phyloP scores from a whole-genome alignment of 1,139 yeast species.

The Kodamaea ohmeri region DNA sequence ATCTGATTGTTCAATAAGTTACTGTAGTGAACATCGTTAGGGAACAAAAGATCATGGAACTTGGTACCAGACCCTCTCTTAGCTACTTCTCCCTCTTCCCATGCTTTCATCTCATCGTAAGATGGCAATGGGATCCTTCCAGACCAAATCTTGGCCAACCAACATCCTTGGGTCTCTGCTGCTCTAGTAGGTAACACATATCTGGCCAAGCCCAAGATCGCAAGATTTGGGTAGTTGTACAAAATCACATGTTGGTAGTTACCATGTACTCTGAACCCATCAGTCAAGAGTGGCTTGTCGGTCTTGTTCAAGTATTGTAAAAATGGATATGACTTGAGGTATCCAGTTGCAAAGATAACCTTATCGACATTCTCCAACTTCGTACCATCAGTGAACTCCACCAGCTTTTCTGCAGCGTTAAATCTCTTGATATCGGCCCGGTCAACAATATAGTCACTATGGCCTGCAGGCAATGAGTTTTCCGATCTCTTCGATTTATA shows the following conservation, averaged over 20 bases:
- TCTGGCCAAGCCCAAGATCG: conserved; percentile 50
- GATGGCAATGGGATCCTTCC: conserved; percentile 46
- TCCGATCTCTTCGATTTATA: conserved; percentile 47
- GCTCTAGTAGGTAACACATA: conserved; percentile 57
- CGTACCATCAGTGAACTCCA: conserved; percentile 39
- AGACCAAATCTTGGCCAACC: conserved; percentile 54
- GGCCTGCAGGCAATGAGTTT: conserved; percentile 41
- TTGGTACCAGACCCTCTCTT: conserved; percentile 37
- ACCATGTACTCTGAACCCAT: conserved; percentile 46
- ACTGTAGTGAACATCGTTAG: conserved; percentile 48
- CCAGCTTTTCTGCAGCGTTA: conserved; percentile 30
- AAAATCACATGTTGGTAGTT: conserved; percentile 54
- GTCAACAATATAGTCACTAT: conserved; percentile 34
- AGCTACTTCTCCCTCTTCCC: conserved; percentile 35
- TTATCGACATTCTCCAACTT: conserved; percentile 39
- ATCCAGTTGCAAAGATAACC: conserved; percentile 67
- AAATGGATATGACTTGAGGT: conserved; percentile 24
- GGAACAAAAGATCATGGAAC: conserved; percentile 46
- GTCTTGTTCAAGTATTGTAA: conserved; percentile 14
- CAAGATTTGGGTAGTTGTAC: conserved; percentile 54
- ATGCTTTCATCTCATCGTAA: conserved; percentile 34
- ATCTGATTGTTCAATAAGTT: conserved; percentile 38
- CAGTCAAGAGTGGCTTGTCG: conserved; percentile 35
- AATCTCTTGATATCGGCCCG: conserved; percentile 39
- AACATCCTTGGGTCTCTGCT: conserved; percentile 58